Base-by-base conservation (phyloP, 1,284 basidiomycete species). In the Pyrrhoderma noxium region DNA sequence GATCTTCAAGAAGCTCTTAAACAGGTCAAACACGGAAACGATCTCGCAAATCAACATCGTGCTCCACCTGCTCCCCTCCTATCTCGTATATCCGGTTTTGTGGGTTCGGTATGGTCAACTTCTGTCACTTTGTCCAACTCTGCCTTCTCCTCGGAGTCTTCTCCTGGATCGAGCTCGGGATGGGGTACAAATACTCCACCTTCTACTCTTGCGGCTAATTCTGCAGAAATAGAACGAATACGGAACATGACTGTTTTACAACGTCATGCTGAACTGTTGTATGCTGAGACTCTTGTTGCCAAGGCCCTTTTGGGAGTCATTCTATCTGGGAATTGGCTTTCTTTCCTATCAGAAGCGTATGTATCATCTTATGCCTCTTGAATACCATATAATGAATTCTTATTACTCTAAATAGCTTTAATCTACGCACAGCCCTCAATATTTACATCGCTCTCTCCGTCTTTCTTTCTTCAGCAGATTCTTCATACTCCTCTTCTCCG, bases 231-330 rank as follows among this genome's bases (percentile, higher is more conserved):
- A 21, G 75, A 80, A 1, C 71, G 73, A 3, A 65, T 80, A 37
- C 79, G 78, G 59, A 72, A 72, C 46, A 97, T 98, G 94, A 88
- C 88, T 0, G 66, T 77, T 0, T 75, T 94, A 3, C 88, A 98
- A 66, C 77, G 89, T 41, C 95, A 99, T 61, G 94, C 95, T 2
- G 95, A 98, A 69, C 76, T 99, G 16, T 81, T 91, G 1, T 96
- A 89, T 57, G 93, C 93, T 0, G 95, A 99, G 68, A 87, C 82
- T 57, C 65, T 89, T 56, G 85, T 91, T 57, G 81, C 90, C 66
- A 93, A 91, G 78, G 85, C 89, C 1, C 66, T 93, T 1, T 71
- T 93, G 4, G 89, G 89, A 0, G 88, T 93, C 60, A 80, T 92
- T 22, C 90, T 91, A 62, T 89, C 89, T 0, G 90, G 91, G 1